Evolutionary conservation across 148 eudicot genomes (phyloP).

Genomic region (Amaranthus palmeri): DNA sequence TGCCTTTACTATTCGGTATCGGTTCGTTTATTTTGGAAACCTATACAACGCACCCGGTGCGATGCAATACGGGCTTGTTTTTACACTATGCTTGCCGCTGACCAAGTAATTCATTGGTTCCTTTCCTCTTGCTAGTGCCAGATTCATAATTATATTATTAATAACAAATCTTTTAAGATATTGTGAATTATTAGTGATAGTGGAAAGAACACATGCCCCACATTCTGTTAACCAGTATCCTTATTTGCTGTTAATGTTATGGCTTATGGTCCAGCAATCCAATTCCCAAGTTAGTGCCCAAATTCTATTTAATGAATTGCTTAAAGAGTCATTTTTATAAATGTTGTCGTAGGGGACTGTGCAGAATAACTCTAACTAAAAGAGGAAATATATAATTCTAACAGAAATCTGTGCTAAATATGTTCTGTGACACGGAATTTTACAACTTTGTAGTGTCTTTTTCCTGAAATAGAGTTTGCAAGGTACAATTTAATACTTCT

Average conservation of each 20-base stretch:
- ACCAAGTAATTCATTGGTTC: conserved; percentile 9
- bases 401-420: not conserved
- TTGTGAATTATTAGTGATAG: not conserved
- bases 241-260: conserved; percentile 8
- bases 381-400: not conserved
- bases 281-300: not conserved
- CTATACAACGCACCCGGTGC: too few species aligned
- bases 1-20: too few species aligned
- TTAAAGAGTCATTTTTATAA: not conserved
- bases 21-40: too few species aligned
- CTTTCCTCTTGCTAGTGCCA: conserved; percentile 19
- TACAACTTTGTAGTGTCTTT: not conserved
- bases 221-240: not conserved
- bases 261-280: conserved; percentile 1
- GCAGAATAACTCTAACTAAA: not conserved
- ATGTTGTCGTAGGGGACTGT: not conserved
- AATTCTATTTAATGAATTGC: not conserved
- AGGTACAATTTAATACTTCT: not conserved
- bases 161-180: not conserved
- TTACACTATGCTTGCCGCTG: conserved; percentile 15
- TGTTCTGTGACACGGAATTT: not conserved
- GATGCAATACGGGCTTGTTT: too few species aligned
- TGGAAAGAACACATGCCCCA: conserved; percentile 16
- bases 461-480: not conserved
- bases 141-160: not conserved